Evolutionary conservation across 2,329 filamentous ascomycete species (phyloP), one percentile per base, ranked within the genome.

Genomic region (Corniculantispora saksenae): DNA sequence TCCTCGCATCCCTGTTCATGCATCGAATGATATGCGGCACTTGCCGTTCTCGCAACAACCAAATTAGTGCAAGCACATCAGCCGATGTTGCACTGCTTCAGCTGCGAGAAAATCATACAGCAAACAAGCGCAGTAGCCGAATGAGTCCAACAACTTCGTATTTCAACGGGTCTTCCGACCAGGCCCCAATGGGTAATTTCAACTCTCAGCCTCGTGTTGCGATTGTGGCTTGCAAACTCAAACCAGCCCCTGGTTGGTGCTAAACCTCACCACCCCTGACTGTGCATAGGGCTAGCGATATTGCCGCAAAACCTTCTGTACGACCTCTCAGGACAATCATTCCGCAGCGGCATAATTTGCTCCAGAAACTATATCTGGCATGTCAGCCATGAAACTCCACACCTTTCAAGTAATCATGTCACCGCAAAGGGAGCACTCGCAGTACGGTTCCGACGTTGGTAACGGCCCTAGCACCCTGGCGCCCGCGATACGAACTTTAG

Each of bases 211-310:
- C 48, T 43, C 59, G 48, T 61, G 58, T 53, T 61, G 23, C 43
- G 23, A 45, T 25, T 61, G 48, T 29, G 59, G 43, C 47, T 61
- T 54, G 35, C 59, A 61, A 43, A 54, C 59, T 32, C 48, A 61
- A 54, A 50, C 8, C 35, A 29, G 27, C 25, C 43, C 50, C 17
- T 48, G 13, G 59, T 35, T 38, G 25, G 27, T 61, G 40, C 53
- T 40, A 50, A 48, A 47, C 8, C 3, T 19, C 47, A 38, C 27
- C 29, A 40, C n/a, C 51, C 60, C 29, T 56, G 51, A n/a, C 48
- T 3, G 38, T 29, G 25, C 51, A 48, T 48, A 48, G 40, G 57
- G 50, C 48, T 54, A 54, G 29, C 48, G 35, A 61, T 25, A 32
- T 23, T 38, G 15, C 25, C 38, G 23, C 25, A 21, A 45, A 29